phyloP scores from a whole-genome alignment of 768 basidiomycete genomes.

The Agaricus sinodeliciosus region DNA sequence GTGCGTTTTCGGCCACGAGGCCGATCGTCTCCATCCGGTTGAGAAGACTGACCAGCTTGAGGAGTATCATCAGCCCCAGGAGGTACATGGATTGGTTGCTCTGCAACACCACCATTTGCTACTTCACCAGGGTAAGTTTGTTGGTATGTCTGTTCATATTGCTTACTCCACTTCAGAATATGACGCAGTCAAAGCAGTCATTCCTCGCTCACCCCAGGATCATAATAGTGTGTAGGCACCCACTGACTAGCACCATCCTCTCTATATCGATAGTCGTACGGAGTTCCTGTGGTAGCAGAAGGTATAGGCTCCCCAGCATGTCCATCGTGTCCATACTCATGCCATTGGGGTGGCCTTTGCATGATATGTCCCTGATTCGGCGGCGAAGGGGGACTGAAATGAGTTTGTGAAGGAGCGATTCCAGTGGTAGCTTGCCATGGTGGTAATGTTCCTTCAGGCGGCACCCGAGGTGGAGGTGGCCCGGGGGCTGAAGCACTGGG shows the following conservation, averaged over 20 bases:
- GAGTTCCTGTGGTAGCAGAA: constrained; percentile 39
- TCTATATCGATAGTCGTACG: constrained; percentile 58
- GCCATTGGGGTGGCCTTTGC: constrained; percentile 50
- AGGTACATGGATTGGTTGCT: constrained; percentile 23
- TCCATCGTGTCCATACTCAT: constrained; percentile 31
- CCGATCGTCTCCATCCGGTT: constrained; percentile 27
- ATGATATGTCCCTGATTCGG: constrained; percentile 33
- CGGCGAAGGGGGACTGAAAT: constrained; percentile 34
- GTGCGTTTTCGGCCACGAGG: constrained; percentile 64
- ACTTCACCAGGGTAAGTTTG: constrained; percentile 16
- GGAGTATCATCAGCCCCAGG: constrained; percentile 12
- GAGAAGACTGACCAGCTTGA: constrained; percentile 12
- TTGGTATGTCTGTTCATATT: constrained; percentile 49
- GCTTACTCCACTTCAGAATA: background rate
- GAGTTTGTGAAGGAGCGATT: constrained; percentile 63
- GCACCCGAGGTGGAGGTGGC: constrained; percentile 26
- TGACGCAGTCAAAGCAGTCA: background rate
- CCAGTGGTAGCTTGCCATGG: constrained; percentile 58
- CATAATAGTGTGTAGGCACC: constrained; percentile 50
- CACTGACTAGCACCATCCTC: constrained; percentile 46
- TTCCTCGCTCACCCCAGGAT: constrained; percentile 37
- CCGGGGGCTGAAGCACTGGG: background rate
- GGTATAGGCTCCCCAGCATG: constrained; percentile 39
- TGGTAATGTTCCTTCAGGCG: constrained; percentile 28
- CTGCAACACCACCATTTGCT: constrained; percentile 10